A percentile compares a stretch with the other conserved stretches of the same genome.
Evolutionary conservation across 2,329 filamentous ascomycete species (phyloP).

Genomic region (Apiospora hydei): DNA sequence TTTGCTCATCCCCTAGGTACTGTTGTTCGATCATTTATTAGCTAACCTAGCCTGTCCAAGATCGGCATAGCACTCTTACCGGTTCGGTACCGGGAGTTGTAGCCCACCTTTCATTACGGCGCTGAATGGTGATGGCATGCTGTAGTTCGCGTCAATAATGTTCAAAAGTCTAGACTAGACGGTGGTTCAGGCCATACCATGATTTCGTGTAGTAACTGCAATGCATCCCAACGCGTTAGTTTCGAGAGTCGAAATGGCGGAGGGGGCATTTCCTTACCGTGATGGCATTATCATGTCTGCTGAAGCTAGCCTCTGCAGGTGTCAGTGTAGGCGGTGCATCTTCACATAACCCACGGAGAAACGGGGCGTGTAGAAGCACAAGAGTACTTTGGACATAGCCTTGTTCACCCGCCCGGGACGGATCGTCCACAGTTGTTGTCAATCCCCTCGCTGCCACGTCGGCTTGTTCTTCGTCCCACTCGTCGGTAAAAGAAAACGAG

Average conservation of each 20-base stretch:
- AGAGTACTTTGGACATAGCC: neutral
- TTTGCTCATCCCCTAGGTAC: neutral
- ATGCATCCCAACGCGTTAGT: neutral
- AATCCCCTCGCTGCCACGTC: neutral
- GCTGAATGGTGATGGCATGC: neutral
- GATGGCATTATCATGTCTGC: neutral
- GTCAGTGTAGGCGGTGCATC: neutral
- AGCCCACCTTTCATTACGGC: neutral
- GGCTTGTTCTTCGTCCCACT: neutral
- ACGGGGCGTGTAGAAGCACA: neutral
- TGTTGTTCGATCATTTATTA: neutral
- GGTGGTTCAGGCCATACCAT: neutral
- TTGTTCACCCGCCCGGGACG: fast-evolving
- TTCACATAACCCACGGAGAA: neutral
- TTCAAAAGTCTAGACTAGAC: neutral
- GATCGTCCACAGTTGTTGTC: neutral
- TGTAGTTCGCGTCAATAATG: neutral
- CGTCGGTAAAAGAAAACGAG: neutral
- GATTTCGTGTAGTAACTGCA: neutral
- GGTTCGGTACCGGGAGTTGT: neutral
- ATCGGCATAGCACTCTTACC: neutral
- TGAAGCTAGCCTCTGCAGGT: neutral
- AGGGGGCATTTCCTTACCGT: neutral
- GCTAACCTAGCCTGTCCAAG: neutral
- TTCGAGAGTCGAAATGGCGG: neutral